Evolutionary conservation across 139 green algal species (phyloP).

Genomic region (Chlorella ohadii): DNA sequence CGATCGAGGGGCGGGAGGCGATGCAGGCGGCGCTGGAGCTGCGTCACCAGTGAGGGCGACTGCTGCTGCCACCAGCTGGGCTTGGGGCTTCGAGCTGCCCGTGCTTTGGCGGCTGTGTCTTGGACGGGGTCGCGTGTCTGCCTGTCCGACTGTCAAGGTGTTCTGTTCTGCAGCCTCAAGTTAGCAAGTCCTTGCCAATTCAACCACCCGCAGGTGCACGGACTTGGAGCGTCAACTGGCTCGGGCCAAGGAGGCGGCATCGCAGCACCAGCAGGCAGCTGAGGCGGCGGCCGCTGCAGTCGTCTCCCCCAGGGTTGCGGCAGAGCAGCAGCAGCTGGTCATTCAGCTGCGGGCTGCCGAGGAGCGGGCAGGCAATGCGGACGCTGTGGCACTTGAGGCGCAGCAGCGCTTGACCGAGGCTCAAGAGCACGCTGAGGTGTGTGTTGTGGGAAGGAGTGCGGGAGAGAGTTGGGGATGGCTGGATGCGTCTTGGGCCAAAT

Average conservation of each 20-base stretch:
- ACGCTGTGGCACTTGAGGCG: slow-evolving; percentile 27
- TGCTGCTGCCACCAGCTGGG: neutral
- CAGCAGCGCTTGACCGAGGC: too few relatives aligned
- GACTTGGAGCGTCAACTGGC: slow-evolving; percentile 36
- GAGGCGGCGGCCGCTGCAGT: neutral
- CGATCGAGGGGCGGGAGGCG: neutral
- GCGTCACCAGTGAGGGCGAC: neutral
- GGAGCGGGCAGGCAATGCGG: slow-evolving; percentile 12
- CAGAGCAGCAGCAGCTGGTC: neutral
- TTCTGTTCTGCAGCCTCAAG: too few relatives aligned
- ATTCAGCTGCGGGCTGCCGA: slow-evolving; percentile 13
- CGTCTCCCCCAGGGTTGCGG: neutral
- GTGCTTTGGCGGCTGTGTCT: too few relatives aligned
- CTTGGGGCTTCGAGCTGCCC: too few relatives aligned
- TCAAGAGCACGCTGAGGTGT: too few relatives aligned
- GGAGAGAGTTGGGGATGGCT: too few relatives aligned
- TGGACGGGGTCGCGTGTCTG: too few relatives aligned
- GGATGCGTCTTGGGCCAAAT: too few relatives aligned
- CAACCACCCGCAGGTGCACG: slow-evolving; percentile 10
- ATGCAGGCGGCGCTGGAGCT: slow-evolving; percentile 2
- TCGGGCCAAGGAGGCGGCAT: neutral
- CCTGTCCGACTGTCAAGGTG: too few relatives aligned
- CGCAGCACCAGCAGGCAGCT: neutral
- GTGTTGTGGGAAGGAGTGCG: too few relatives aligned
- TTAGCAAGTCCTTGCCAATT: too few relatives aligned